Evolutionary conservation across 371 early-diverging fungal genomes (phyloP).

Genomic region (Fennellomyces sp.): DNA sequence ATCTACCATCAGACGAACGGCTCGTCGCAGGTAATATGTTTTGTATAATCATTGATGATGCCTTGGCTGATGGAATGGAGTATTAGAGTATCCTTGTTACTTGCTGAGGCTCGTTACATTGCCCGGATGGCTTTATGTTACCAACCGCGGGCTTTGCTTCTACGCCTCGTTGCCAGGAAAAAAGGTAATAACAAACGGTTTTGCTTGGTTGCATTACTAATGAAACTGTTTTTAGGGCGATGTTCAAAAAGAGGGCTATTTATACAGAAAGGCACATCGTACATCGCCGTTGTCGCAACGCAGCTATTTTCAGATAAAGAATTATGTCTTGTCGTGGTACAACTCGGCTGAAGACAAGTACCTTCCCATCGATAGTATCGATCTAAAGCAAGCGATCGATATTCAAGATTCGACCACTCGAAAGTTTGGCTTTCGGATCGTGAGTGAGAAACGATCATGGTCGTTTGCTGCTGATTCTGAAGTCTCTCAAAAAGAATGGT

Average conservation of each 20-base stretch:
- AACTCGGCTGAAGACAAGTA: conserved; percentile 66
- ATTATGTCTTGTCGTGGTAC: conserved; percentile 67
- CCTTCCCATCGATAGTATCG: conserved; percentile 62
- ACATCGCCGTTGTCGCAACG: conserved; percentile 50
- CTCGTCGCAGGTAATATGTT: conserved; percentile 14
- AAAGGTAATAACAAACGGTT: conserved; percentile 25
- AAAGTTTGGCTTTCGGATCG: conserved; percentile 58
- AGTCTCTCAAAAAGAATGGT: conserved; percentile 55
- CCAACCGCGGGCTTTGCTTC: conserved; percentile 66
- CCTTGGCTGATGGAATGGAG: background rate
- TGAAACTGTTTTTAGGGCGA: conserved; percentile 35
- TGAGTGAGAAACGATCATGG: conserved; percentile 40
- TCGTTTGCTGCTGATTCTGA: conserved; percentile 54
- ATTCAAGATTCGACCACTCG: conserved; percentile 48
- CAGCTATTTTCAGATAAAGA: conserved; percentile 72
- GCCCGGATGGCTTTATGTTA: conserved; percentile 75
- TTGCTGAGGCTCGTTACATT: conserved; percentile 67
- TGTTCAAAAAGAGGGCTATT: conserved; percentile 63
- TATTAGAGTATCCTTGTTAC: conserved; percentile 72
- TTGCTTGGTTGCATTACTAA: background rate
- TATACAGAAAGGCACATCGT: conserved; percentile 55
- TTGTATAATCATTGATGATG: background rate
- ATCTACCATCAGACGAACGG: conserved; percentile 16
- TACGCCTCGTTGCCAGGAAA: conserved; percentile 66
- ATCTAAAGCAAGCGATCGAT: conserved; percentile 59